Evolutionary conservation across 805 yeast species (phyloP).

Genomic region (Nakazawaea anatomiae): DNA sequence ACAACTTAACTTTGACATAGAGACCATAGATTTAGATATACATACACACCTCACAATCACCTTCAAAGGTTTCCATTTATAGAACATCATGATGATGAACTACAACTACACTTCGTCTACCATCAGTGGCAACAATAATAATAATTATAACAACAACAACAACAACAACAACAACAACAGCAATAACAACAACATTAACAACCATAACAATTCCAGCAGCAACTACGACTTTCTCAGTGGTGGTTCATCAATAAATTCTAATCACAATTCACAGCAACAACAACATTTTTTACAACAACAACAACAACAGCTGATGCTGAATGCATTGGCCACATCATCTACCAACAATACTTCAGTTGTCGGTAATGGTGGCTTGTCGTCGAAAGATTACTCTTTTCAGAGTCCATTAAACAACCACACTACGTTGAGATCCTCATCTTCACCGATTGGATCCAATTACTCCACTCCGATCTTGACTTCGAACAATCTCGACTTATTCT

Average conservation of each 20-base stretch:
- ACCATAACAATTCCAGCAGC: not conserved
- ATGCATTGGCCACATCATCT: not conserved
- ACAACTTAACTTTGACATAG: too few relatives aligned
- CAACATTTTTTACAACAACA: not conserved
- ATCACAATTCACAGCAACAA: not conserved
- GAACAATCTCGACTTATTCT: not conserved
- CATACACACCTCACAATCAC: too few relatives aligned
- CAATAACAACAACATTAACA: not conserved
- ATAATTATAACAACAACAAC: not conserved
- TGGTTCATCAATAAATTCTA: not conserved
- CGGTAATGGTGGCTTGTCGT: not conserved
- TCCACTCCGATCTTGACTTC: slow-evolving; percentile 1
- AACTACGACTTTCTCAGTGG: not conserved
- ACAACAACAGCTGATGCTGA: not conserved
- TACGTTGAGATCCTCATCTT: slow-evolving; percentile 1
- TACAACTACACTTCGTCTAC: slow-evolving; percentile 1
- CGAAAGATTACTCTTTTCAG: not conserved
- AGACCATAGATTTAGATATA: too few relatives aligned
- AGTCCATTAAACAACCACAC: slow-evolving; percentile 4
- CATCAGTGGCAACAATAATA: not conserved
- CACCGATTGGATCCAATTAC: not conserved
- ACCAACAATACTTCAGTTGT: not conserved
- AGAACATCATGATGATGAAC: not conserved
- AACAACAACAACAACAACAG: not conserved
- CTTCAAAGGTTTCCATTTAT: too few relatives aligned